These are phyloP conservation scores for Pleurotus salmoneostramineus DNA, from an alignment of 768 basidiomycete species.

Conservation along the genomic window DNA sequence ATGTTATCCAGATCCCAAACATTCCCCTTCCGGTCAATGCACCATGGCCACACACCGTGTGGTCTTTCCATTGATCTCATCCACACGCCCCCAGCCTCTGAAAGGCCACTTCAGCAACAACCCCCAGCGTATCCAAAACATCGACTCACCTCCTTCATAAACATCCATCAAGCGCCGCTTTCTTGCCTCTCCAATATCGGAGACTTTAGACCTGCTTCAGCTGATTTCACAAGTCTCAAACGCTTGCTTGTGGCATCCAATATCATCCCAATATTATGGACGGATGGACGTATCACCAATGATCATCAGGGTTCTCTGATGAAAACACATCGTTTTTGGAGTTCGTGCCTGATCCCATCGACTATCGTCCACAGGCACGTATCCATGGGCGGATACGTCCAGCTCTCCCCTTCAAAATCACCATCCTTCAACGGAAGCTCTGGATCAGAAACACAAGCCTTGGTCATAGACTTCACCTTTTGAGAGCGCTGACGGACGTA, in stretches of 20 bases:
- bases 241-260: background rate
- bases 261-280: background rate
- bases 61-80: background rate
- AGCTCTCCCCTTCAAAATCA: background rate
- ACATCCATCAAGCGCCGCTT: background rate
- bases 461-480: background rate
- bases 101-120: background rate
- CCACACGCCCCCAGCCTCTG: background rate
- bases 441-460: background rate
- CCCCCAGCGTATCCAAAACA: background rate
- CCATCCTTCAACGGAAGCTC: background rate
- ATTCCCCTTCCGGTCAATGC: background rate
- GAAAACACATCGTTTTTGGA: background rate
- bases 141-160: background rate
- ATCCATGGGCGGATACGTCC: background rate
- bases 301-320: conserved; percentile 2
- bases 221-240: background rate
- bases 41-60: background rate
- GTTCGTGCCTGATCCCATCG: background rate
- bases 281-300: background rate
- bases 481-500: background rate
- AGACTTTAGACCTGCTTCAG: background rate
- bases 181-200: background rate
- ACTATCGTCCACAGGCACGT: background rate
- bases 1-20: background rate